Evolutionary conservation across 1,284 basidiomycete genomes (phyloP).

Genomic region (Phellopilus nigrolimitatus): DNA sequence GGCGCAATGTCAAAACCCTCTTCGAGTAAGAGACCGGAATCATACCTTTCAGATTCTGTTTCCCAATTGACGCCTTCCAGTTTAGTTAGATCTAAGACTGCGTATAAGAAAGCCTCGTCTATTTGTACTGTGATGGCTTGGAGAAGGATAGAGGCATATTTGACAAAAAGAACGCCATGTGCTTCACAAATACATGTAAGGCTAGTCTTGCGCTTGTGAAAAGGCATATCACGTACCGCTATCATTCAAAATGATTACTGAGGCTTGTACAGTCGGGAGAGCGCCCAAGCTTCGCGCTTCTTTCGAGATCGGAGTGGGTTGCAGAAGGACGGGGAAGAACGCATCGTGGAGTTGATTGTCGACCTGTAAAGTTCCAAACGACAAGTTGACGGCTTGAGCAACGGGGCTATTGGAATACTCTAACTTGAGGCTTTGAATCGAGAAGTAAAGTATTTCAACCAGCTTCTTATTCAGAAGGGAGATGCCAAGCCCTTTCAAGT

Average conservation of each 20-base stretch:
- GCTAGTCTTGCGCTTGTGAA: not conserved
- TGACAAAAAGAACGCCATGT: conserved; percentile 95
- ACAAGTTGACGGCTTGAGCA: conserved; percentile 78
- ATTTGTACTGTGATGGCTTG: conserved; percentile 95
- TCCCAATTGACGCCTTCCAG: conserved; percentile 91
- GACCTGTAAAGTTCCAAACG: conserved; percentile 90
- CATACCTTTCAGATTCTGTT: conserved; percentile 70
- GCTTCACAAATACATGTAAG: conserved; percentile 40
- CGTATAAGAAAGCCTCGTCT: conserved; percentile 95
- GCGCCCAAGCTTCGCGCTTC: conserved; percentile 77
- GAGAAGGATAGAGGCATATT: conserved; percentile 92
- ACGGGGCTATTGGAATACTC: conserved; percentile 83
- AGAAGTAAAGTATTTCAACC: conserved; percentile 88
- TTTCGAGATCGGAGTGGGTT: conserved; percentile 88
- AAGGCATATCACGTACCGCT: conserved; percentile 53
- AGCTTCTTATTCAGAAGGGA: conserved; percentile 89
- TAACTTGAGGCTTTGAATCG: conserved; percentile 76
- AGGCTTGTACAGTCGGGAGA: conserved; percentile 90
- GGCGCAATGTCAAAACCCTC: conserved; percentile 6
- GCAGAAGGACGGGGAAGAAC: conserved; percentile 91
- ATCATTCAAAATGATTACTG: conserved; percentile 89
- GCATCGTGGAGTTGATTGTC: conserved; percentile 99
- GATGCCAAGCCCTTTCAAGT: conserved; percentile 89
- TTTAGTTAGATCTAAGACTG: conserved; percentile 88
- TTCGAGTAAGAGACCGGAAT: not conserved